Evolutionary conservation across 306 rosid species (phyloP), one percentile per base, ranked within the genome.

Genomic region (Ziziphus jujuba): DNA sequence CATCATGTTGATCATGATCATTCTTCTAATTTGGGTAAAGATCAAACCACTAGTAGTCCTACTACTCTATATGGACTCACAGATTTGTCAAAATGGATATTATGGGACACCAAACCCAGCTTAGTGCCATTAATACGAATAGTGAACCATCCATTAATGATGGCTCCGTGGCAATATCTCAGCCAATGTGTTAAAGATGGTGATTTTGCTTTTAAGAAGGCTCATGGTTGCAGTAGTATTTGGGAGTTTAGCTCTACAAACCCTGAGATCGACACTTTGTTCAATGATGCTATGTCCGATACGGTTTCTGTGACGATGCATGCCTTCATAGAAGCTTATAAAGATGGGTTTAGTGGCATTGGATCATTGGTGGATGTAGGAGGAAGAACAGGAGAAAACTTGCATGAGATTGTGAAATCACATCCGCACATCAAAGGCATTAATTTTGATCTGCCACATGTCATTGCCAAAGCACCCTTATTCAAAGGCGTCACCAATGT

Each of bases 361-460:
- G 43, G 35, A 17, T 51, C 79, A 12, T 31, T 75, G 58, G 64
- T 75, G 19, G 79, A 75, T 14, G 58, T 68, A 0, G 79, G 79
- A 8, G 79, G 79, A 43, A 69, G 74, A 24, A 68, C 70, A 1
- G 74, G 70, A 0, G 7, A 4, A 2, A n/a, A 12, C 9, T 24
- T 75, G 2, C 31, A 49, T 1, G 59, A 52, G 74, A 45, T 75
- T 21, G 64, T 55, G 49, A 53, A 68, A 53, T n/a, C 69, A 0
- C 44, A 60, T 51, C 79, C 59, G 2, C 69, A 52, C 28, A 75
- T 75, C 35, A 43, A 61, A 44, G 57, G 74, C 3, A 75, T 62
- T 4, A 75, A 75, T 69, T 75, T 67, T 54, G 77, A 73, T 50
- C 48, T 77, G 40, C 78, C 78, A 0, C 74, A 77, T 47, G 78